Base-by-base conservation (phyloP, 2,329 filamentous ascomycete genomes). In the Hypoxylon sp. region DNA sequence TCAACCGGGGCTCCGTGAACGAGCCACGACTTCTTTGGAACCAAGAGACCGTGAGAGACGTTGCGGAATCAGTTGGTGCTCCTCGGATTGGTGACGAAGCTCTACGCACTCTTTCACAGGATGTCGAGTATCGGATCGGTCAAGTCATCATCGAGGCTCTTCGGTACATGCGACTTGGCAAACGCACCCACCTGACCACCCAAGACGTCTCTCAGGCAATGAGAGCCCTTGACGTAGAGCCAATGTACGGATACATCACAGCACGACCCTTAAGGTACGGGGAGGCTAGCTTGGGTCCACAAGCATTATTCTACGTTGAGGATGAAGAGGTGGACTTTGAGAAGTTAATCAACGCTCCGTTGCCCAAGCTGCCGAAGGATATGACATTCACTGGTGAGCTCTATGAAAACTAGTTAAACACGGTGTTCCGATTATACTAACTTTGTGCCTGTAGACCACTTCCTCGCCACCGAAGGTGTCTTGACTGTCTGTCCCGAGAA, bases 271-370 rank as follows among this genome's bases (percentile, higher is more conserved):
- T 99, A 74, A 89, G 92, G 60, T 99, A 97, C 77, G 96, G 96
- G 56, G 96, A 99, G 80, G 96, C 96, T 2, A 97, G 93, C 63
- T 84, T 99, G 67, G 96, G 96, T 0, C 94, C 94, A 9, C 96
- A 99, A 80, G 94, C 95, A 58, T 83, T 99, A 21, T 99, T 95
- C 81, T 99, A 99, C 79, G 92, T 99, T 38, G 96, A 99, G 77
- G 96, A 99, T 78, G 96, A 99, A 77, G 96, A 99, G 83, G 91
- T 98, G 60, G 96, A 99, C 80, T 98, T 99, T 77, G 96, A 99
- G 83, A 98, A 98, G 84, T 84, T 99, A 72, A 98, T 99, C 79
- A 99, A 99, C 82, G 94, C 94, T 71, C 93, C 96, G 3, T 82
- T 99, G 72, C 96, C 96, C 25, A 98, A 97, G 80, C 94, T 99